Evolutionary conservation across 345 rosid genomes (phyloP), one percentile per base, ranked within the genome.

Genomic region (Zanthoxylum bungeanum): DNA sequence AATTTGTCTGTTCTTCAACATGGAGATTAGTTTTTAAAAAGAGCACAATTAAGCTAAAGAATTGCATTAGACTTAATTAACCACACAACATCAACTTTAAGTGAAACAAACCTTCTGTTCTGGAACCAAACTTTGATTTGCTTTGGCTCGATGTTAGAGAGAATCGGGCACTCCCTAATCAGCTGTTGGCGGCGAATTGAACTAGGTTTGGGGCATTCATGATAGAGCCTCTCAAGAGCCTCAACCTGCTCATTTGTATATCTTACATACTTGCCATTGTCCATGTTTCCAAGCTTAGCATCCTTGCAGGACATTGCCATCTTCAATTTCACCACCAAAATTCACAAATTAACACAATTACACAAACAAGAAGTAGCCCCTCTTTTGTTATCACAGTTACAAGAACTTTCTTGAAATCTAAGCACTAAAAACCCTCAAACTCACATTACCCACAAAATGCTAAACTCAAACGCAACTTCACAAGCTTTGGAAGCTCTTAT

Each of bases 61-160:
- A 56, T 55, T 21, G 61, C 73, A 28, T 42, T 42, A 46, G 9
- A 16, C 34, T 24, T 7, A 17, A 58, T 28, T 42, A 68, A 68
- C 9, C 24, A 36, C n/a, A 56, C n/a, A 64, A 61, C 22, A 68
- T 4, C 7, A 7, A 9, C 53, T 34, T 33, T 46, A 10, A 39
- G 71, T 21, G n/a, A 56, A 70, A 9, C 28, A 57, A 79, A 96
- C 99, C 98, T 96, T 80, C 99, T 84, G 84, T 96, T 96, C 68
- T 96, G 99, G 86, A 96, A 96, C 99, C 98, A 96, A 34, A 96
- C 99, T 88, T 96, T 96, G 85, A 96, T 96, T 81, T 96, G 99
- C 76, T 96, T 96, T 3, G 97, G 98, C 81, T 96, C 99, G 67
- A 96, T 93, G 85, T 96, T 82, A 49, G 97, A 96, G 87, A 96